Percentiles rank a stretch among this genome's conserved stretches.
Evolutionary conservation across 2,329 filamentous ascomycete species (phyloP).

Genomic region (Dothideomycetes sp.): DNA sequence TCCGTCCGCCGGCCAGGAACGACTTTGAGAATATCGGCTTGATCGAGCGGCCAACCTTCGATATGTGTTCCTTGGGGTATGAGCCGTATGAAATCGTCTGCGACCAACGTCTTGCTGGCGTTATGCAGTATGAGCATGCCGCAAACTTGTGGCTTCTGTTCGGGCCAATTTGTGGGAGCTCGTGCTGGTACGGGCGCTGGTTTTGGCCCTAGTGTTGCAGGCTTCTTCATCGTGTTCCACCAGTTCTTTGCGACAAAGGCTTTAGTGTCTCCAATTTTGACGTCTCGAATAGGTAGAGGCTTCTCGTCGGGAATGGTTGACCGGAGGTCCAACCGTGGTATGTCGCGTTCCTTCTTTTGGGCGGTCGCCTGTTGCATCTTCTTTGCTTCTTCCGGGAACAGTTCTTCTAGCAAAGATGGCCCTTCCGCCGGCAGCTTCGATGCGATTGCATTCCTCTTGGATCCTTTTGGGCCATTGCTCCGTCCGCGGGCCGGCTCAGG

Average conservation of each 20-base stretch:
- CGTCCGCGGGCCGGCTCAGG: neutral
- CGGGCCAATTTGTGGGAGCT: neutral
- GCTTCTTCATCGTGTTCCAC: neutral
- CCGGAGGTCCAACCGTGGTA: constrained; percentile 23
- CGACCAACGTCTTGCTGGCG: constrained; percentile 50
- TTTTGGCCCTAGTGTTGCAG: neutral
- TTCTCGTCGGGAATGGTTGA: constrained; percentile 1
- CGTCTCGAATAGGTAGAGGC: neutral
- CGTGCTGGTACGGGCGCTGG: neutral
- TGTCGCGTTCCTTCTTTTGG: constrained; percentile 21
- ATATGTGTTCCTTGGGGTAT: constrained; percentile 54
- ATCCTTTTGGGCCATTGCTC: neutral
- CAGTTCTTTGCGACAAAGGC: neutral
- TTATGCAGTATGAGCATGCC: constrained; percentile 49
- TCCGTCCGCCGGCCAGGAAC: constrained; percentile 55
- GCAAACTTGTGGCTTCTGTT: constrained; percentile 14
- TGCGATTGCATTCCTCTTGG: neutral
- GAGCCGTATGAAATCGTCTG: constrained; percentile 63
- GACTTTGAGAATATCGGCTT: constrained; percentile 47
- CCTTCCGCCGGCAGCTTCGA: constrained; percentile 16
- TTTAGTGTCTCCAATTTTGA: neutral
- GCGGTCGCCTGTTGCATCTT: constrained; percentile 15
- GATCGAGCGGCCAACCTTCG: constrained; percentile 50
- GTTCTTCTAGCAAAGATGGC: constrained; percentile 37
- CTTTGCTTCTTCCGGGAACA: constrained; percentile 45